Percentiles rank a stretch among this genome's conserved stretches.
These are phyloP conservation scores for Gastrolobium bilobum DNA, from an alignment of 306 rosid species.

Conservation along the genomic window DNA sequence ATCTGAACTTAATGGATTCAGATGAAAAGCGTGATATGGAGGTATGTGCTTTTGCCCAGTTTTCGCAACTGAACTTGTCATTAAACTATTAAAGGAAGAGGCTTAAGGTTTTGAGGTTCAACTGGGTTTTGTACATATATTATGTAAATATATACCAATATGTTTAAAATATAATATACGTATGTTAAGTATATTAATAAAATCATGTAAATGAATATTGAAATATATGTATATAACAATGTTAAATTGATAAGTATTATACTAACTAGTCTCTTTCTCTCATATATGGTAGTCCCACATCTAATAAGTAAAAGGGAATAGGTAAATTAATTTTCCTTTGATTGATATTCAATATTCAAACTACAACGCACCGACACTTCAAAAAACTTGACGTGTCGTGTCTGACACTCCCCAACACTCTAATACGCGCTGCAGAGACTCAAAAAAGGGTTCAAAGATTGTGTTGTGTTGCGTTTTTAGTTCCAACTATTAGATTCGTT, in stretches of 20 bases:
- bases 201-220: slow-evolving; percentile 25
- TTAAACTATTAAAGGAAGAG: slow-evolving; percentile 1
- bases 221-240: not conserved
- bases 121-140: not conserved
- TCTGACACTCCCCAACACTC: too few species aligned
- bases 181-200: not conserved
- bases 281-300: not conserved
- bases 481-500: too few species aligned
- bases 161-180: not conserved
- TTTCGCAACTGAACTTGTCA: not conserved
- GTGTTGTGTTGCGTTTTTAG: too few species aligned
- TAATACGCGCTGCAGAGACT: too few species aligned
- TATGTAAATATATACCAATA: not conserved
- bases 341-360: not conserved
- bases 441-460: too few species aligned
- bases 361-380: too few species aligned
- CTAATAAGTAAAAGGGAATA: slow-evolving; percentile 1
- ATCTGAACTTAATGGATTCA: slow-evolving; percentile 77
- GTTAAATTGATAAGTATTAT: not conserved
- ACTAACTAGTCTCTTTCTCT: not conserved
- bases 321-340: not conserved
- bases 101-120: slow-evolving; percentile 11
- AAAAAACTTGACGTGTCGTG: too few species aligned
- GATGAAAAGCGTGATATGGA: slow-evolving; percentile 62
- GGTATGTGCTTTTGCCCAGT: slow-evolving; percentile 57